Evolutionary conservation across 345 rosid species (phyloP), one percentile per base, ranked within the genome.

Genomic region (Citrus cavaleriei): DNA sequence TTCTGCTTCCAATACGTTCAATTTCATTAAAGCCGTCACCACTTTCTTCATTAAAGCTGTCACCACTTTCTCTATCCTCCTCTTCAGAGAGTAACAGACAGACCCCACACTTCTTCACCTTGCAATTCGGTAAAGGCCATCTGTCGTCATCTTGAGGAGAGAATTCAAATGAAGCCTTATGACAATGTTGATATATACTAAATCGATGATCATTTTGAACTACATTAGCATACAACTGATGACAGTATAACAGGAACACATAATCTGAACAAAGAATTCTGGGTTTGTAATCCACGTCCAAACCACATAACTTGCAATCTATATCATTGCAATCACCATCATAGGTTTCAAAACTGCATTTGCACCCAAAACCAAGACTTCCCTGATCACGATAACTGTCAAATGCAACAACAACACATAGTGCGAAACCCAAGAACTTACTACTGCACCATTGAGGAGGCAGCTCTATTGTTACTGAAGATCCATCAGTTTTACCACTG

Each of bases 81-180:
- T n/a, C 76, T 24, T 74, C 37, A 1, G 57, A 25, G 57, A 38
- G 30, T 32, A 63, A 24, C 14, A 42, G 30, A 62, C 60, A 16
- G 27, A 49, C 32, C 61, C 78, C 78, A 64, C 70, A 62, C 2
- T 30, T 63, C 18, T 66, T 63, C 42, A 75, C 70, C 61, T 46
- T 5, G 27, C 68, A 61, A 28, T 62, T 62, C n/a, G 2, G 58
- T 18, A 74, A 7, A 18, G 70, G 70, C 61, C 58, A 64, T 8
- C 6, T 8, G 40, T 46, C 3, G 21, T 7, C 51, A 24, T 75
- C 71, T 6, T 9, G 32, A 12, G 18, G 35, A 42, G 22, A 75
- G 70, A 75, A 63, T 22, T 42, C 46, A 37, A 74, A 74, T 6
- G 24, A 19, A 74, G 58, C 77, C 40, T 62, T 62, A 61, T 12